phyloP scores from a whole-genome alignment of 495 filamentous ascomycete genomes.

The Diplogelasinospora grovesii region DNA sequence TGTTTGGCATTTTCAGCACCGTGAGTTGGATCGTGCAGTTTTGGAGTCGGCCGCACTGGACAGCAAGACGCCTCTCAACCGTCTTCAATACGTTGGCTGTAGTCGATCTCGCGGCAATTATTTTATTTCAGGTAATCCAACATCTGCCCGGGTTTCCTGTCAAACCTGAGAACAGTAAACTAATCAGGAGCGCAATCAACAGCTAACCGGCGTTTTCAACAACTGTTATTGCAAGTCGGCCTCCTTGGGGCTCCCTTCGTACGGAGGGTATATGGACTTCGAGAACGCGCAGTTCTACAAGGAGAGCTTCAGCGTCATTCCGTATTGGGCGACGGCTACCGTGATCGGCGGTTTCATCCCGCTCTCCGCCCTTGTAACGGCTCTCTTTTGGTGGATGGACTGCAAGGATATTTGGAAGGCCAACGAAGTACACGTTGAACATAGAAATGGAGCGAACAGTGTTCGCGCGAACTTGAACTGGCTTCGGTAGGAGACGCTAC shows the following conservation, averaged over 20 bases:
- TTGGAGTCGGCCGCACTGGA: neutral
- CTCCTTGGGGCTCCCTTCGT: neutral
- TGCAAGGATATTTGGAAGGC: constrained; percentile 1
- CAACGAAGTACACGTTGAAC: no score
- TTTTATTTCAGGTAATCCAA: constrained; percentile 1
- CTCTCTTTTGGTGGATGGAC: constrained; percentile 1
- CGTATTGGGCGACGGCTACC: neutral
- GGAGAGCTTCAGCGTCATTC: constrained; percentile 2
- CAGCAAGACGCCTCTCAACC: neutral
- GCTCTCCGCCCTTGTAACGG: neutral
- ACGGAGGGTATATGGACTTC: constrained; percentile 25
- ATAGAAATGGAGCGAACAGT: no score
- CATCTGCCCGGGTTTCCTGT: neutral
- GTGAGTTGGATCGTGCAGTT: constrained; percentile 7
- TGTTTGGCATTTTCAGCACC: neutral
- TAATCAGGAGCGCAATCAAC: neutral
- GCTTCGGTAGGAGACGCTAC: no score
- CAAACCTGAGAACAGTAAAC: neutral
- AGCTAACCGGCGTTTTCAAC: constrained; percentile 31
- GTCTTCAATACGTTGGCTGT: constrained; percentile 3
- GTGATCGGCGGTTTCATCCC: neutral
- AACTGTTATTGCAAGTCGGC: constrained; percentile 8
- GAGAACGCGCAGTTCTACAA: constrained; percentile 3
- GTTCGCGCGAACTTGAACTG: no score
- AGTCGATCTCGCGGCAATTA: neutral